Evolutionary conservation across 176 grass and related monocot species (phyloP).

Genomic region (Lolium perenne): DNA sequence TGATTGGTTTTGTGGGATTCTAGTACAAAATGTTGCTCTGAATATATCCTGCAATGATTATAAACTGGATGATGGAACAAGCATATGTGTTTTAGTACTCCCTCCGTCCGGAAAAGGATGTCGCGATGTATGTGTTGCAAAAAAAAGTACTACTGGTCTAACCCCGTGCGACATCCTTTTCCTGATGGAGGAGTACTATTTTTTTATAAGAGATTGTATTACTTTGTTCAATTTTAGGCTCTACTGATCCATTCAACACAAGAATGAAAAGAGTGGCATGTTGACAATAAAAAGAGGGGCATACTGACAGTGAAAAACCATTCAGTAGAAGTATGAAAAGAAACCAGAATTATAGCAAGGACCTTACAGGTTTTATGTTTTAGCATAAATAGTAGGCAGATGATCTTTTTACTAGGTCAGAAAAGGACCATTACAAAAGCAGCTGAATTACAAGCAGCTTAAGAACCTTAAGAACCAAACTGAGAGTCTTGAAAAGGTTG

Average conservation of each 20-base stretch:
- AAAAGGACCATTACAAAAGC: neutral
- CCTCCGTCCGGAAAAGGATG: no score
- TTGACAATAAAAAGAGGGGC: no score
- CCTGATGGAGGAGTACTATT: no score
- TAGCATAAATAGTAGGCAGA: slow-evolving; percentile 2
- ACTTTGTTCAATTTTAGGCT: neutral
- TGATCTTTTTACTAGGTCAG: neutral
- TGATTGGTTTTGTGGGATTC: neutral
- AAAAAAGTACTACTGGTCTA: no score
- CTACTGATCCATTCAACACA: slow-evolving; percentile 5
- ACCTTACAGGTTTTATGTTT: neutral
- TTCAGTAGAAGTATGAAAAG: slow-evolving; percentile 17
- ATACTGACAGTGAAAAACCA: neutral
- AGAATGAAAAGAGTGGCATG: neutral
- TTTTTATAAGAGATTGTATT: neutral
- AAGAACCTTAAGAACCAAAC: neutral
- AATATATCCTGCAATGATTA: slow-evolving; percentile 13
- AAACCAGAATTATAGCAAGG: neutral
- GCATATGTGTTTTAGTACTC: neutral
- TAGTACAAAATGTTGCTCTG: neutral
- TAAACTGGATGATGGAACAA: neutral
- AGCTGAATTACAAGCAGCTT: neutral
- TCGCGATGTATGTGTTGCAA: no score
- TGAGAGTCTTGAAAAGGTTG: neutral
- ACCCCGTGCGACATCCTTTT: no score